Evolutionary conservation across 2,329 filamentous ascomycete genomes (phyloP), one percentile per base, ranked within the genome.

Genomic region (Aspergillus alliaceus): DNA sequence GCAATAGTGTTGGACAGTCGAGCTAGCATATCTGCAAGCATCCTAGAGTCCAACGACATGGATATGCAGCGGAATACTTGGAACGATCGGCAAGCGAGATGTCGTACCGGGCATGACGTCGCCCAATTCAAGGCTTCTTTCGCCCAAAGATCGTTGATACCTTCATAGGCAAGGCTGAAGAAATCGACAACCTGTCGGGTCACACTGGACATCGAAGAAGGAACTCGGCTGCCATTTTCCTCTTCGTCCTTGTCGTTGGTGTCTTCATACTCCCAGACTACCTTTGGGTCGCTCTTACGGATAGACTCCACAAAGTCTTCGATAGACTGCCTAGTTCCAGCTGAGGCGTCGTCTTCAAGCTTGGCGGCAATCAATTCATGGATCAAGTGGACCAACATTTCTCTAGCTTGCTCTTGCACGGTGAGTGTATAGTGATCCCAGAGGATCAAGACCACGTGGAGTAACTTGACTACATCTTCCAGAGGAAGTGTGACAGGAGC

Each of bases 381-480:
- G 47, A 99, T 96, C 18, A 99, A 83, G 77, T 99, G 95, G 2
- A 99, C 93, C 15, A 99, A 84, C 93, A 99, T 96, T 75, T 99
- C 95, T 49, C 93, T 87, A 29, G 96, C 93, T 73, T 99, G 93
- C 64, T 98, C 95, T 72, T 98, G 93, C 1, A 99, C 95, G 11
- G 97, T 84, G 3, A 91, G 87, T 1, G 91, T 96, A 68, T 99
- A 97, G 69, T 98, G 93, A 72, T 99, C 96, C 95, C 95, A 99
- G 1, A 98, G 83, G 3, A 98, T 91, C 12, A 93, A 88, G 5
- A 97, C 88, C 8, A 96, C 90, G 73, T 99, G 95, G 14, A 99
- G 79, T 20, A 99, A 80, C 25, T 96, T 84, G 1, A 93, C 91
- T 3, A 98, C 84, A 65, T 90, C 90, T 47, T 96, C 91, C 18